phyloP scores from a whole-genome alignment of 2,329 filamentous ascomycete genomes.

The Ophioceras dolichostomum region DNA sequence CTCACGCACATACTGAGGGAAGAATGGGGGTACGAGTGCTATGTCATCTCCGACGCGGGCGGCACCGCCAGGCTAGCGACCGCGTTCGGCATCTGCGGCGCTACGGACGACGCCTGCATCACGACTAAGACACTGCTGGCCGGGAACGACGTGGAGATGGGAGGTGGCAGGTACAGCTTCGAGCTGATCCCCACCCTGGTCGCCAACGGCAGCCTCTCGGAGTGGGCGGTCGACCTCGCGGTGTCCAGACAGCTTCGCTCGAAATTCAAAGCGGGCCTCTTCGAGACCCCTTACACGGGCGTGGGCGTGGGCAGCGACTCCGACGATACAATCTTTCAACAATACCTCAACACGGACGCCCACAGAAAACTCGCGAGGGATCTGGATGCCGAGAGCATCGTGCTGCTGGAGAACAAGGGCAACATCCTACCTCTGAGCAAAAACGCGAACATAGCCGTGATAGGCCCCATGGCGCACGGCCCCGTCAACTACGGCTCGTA shows the following conservation, averaged over 20 bases:
- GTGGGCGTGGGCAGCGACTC: conserved; percentile 39
- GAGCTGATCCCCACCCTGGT: conserved; percentile 54
- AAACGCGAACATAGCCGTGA: conserved; percentile 56
- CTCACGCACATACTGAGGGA: conserved; percentile 57
- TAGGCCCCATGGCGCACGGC: conserved; percentile 63
- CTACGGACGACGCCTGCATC: conserved; percentile 53
- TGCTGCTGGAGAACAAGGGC: conserved; percentile 47
- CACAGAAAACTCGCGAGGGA: conserved; percentile 46
- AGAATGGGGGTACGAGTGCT: conserved; percentile 66
- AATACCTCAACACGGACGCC: conserved; percentile 49
- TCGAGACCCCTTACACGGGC: conserved; percentile 55
- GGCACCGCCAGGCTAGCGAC: conserved; percentile 56
- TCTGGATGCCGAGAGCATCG: conserved; percentile 51
- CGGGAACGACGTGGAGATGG: conserved; percentile 67
- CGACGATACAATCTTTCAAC: too few relatives aligned
- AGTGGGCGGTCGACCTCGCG: conserved; percentile 49
- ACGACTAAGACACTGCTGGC: conserved; percentile 47
- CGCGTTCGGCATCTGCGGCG: conserved; percentile 52
- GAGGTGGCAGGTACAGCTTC: conserved; percentile 61
- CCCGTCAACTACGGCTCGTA: conserved; percentile 53
- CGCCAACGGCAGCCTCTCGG: conserved; percentile 44
- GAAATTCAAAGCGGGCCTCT: conserved; percentile 60
- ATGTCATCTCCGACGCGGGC: conserved; percentile 50
- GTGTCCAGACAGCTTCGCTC: conserved; percentile 52
- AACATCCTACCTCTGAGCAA: conserved; percentile 43